These are phyloP conservation scores for Schizophyllum commune DNA, from an alignment of 1,284 basidiomycete species.

Conservation along the genomic window DNA sequence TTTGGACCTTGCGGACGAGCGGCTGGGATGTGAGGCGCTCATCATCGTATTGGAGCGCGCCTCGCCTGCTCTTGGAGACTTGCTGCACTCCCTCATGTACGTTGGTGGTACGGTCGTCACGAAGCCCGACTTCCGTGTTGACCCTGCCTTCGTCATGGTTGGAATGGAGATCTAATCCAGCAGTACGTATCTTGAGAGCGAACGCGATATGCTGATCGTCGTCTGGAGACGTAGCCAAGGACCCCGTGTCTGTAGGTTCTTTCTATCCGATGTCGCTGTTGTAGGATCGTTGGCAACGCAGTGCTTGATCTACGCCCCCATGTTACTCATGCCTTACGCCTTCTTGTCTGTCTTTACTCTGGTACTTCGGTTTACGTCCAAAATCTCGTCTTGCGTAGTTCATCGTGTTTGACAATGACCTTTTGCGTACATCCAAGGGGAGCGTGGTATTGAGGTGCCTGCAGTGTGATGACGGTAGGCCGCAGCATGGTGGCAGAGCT, in stretches of 20 bases:
- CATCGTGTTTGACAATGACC: too few species aligned
- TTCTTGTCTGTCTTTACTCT: neutral
- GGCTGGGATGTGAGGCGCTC: slow-evolving; percentile 65
- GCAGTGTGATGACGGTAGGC: too few species aligned
- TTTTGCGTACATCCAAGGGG: too few species aligned
- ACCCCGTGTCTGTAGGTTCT: neutral
- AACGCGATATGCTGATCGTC: neutral
- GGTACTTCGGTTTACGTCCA: neutral
- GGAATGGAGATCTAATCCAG: slow-evolving; percentile 58
- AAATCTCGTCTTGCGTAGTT: neutral
- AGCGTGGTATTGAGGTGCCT: too few species aligned
- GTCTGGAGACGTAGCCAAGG: neutral
- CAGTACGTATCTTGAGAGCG: neutral
- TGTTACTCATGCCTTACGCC: neutral
- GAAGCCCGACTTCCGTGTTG: slow-evolving; percentile 63
- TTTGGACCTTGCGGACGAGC: slow-evolving; percentile 75
- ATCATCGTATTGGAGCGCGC: slow-evolving; percentile 66
- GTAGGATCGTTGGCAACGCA: neutral
- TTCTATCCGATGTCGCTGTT: neutral
- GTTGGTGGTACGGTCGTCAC: slow-evolving; percentile 73
- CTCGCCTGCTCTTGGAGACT: slow-evolving; percentile 44
- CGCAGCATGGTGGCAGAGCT: neutral
- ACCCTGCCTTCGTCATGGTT: slow-evolving; percentile 66
- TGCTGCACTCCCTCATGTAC: slow-evolving; percentile 78
- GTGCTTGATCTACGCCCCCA: neutral